These are phyloP conservation scores for Isatis tinctoria DNA, from an alignment of 345 rosid species.

Conservation along the genomic window DNA sequence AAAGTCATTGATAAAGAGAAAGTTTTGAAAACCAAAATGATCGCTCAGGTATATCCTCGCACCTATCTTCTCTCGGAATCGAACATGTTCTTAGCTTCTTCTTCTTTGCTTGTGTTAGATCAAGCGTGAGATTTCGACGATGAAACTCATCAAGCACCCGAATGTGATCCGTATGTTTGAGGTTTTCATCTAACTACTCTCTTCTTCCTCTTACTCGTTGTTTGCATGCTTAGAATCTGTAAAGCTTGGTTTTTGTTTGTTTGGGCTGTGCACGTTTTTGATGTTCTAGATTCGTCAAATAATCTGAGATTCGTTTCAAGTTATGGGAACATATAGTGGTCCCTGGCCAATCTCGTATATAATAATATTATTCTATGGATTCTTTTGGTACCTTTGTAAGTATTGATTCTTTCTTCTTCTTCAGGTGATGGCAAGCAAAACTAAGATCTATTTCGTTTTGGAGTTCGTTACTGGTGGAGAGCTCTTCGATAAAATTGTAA, in stretches of 20 bases:
- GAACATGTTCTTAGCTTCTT: neutral
- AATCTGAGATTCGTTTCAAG: neutral
- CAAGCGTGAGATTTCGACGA: conserved; percentile 90
- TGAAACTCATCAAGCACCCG: conserved; percentile 91
- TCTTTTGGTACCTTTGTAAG: neutral
- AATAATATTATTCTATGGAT: neutral
- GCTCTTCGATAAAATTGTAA: conserved; percentile 97
- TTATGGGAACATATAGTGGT: conserved; percentile 11
- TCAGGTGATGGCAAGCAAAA: conserved; percentile 99
- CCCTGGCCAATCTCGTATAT: neutral
- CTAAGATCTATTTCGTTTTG: conserved; percentile 86
- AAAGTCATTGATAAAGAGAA: conserved; percentile 95
- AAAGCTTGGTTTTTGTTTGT: neutral
- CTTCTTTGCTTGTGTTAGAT: conserved; percentile 47
- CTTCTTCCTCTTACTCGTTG: neutral
- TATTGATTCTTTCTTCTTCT: conserved; percentile 8
- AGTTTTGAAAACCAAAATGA: conserved; percentile 84
- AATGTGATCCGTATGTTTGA: conserved; percentile 95
- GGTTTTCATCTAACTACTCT: conserved; percentile 40
- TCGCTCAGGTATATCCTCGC: conserved; percentile 56
- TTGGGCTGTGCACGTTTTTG: neutral
- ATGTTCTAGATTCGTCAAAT: neutral
- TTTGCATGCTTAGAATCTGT: neutral
- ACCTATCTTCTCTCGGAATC: neutral
- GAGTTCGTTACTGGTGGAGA: conserved; percentile 97